phyloP scores from a whole-genome alignment of 495 filamentous ascomycete species.

The Penicillium odoratum region DNA sequence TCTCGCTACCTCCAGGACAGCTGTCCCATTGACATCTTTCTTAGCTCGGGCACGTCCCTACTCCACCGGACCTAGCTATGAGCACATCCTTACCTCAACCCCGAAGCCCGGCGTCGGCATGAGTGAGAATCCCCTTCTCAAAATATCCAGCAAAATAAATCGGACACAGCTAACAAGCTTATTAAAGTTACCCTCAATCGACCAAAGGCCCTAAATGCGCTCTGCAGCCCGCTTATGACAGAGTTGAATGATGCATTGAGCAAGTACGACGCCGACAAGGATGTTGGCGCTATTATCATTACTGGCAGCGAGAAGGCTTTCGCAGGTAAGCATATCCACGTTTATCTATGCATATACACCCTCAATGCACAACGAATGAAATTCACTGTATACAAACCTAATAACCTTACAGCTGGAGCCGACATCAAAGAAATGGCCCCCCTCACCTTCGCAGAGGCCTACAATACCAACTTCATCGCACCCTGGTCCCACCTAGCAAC shows the following conservation, averaged over 20 bases:
- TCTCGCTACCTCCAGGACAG: conserved; percentile 59
- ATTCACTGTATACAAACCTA: not conserved
- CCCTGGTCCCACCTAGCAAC: conserved; percentile 84
- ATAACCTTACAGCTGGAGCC: conserved; percentile 64
- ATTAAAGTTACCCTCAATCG: conserved; percentile 85
- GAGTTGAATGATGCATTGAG: conserved; percentile 85
- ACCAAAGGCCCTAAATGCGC: conserved; percentile 91
- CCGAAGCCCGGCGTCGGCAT: conserved; percentile 88
- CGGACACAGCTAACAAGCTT: not conserved
- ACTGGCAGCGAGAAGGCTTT: conserved; percentile 88
- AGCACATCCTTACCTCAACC: conserved; percentile 74
- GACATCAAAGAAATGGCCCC: conserved; percentile 99
- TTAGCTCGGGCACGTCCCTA: conserved; percentile 53
- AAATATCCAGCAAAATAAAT: not conserved
- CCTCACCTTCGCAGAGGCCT: conserved; percentile 81
- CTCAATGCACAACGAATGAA: too few relatives aligned
- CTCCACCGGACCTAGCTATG: conserved; percentile 66
- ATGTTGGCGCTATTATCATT: conserved; percentile 75
- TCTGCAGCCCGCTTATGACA: conserved; percentile 80
- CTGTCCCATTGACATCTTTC: conserved; percentile 44
- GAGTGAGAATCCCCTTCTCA: conserved; percentile 53
- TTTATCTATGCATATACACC: not conserved
- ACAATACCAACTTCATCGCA: conserved; percentile 87
- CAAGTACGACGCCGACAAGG: conserved; percentile 66
- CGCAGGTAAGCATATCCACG: conserved; percentile 51